Evolutionary conservation across 345 rosid species (phyloP), one percentile per base, ranked within the genome.

Genomic region (Eucalyptus cladocalyx): DNA sequence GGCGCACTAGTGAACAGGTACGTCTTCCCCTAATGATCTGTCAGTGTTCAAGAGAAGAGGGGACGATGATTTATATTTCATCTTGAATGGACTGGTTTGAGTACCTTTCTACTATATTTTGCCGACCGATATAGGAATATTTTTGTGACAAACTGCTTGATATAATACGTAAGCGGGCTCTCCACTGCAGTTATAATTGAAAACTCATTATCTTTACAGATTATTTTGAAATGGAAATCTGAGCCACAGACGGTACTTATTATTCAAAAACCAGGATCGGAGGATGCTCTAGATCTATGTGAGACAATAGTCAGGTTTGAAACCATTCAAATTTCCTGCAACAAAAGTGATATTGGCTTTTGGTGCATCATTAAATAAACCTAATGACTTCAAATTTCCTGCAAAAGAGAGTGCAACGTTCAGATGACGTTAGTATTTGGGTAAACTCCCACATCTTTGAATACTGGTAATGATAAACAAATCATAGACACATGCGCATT

Each of bases 1-100:
- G 94, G 87, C 97, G 98, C 93, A 96, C 95, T 94, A 98, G 97
- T 92, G 95, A 95, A 92, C 98, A 98, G 97, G 99, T 96, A 93
- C 69, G 48, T 13, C 47, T 88, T 83, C 37, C 14, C 21, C 80
- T 4, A n/a, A 32, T 15, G 80, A 40, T 67, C 40, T 4, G 40
- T 65, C 80, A 67, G 80, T 1, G 40, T 16, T 7, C 18, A 67
- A 32, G 40, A n/a, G n/a, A n/a, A n/a, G n/a, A 16, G 40, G 18
- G 6, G 40, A 67, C 80, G 18, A 16, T 28, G 58, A 16, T 86
- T 53, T n/a, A n/a, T 21, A 11, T 4, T 85, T 43, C n/a, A 47
- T 9, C 86, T 43, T 53, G 87, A 45, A 49, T 51, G 45, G 13
- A 28, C 40, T 32, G 67, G 45, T 26, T 48, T 32, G 65, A 48